These are phyloP conservation scores for Thraustochytrium sp. DNA, from an alignment of 352 stramenopile species.

Conservation along the genomic window DNA sequence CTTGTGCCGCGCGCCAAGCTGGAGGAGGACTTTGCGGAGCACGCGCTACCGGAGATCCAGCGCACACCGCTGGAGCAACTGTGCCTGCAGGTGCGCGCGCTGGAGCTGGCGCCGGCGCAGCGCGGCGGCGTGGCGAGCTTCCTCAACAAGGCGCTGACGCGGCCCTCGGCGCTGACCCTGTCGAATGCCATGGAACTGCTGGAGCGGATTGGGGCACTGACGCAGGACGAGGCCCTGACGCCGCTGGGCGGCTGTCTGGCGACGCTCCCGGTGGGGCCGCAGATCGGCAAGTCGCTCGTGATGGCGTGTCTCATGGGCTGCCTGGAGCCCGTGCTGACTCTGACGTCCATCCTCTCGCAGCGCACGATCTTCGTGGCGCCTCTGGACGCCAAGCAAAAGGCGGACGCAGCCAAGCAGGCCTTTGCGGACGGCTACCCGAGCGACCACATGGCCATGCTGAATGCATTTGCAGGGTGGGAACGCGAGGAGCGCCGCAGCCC, in stretches of 20 bases:
- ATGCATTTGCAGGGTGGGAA: conserved; percentile 22
- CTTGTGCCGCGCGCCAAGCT: conserved; percentile 61
- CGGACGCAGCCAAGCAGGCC: neutral
- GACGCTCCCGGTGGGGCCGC: conserved; percentile 27
- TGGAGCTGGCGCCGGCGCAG: neutral
- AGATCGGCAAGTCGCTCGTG: conserved; percentile 38
- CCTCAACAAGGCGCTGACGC: conserved; percentile 51
- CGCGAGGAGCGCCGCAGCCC: neutral
- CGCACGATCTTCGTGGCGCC: conserved; percentile 28
- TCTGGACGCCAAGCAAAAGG: neutral
- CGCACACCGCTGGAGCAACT: conserved; percentile 74
- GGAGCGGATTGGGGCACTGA: conserved; percentile 48
- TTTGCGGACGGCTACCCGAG: conserved; percentile 37
- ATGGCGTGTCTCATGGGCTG: conserved; percentile 25
- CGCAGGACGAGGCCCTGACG: conserved; percentile 36
- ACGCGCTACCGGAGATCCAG: conserved; percentile 87
- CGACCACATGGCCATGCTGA: conserved; percentile 44
- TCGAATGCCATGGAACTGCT: conserved; percentile 40
- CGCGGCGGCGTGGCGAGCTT: conserved; percentile 48
- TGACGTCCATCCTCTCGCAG: conserved; percentile 34
- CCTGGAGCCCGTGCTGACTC: conserved; percentile 22
- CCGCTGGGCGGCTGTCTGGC: neutral
- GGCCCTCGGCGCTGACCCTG: conserved; percentile 12
- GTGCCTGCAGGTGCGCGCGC: conserved; percentile 46
- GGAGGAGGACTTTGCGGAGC: conserved; percentile 60